A percentile compares a stretch with the other conserved stretches of the same genome.
phyloP scores from a whole-genome alignment of 2,329 filamentous ascomycete genomes.

The Westerdykella aurantiaca region DNA sequence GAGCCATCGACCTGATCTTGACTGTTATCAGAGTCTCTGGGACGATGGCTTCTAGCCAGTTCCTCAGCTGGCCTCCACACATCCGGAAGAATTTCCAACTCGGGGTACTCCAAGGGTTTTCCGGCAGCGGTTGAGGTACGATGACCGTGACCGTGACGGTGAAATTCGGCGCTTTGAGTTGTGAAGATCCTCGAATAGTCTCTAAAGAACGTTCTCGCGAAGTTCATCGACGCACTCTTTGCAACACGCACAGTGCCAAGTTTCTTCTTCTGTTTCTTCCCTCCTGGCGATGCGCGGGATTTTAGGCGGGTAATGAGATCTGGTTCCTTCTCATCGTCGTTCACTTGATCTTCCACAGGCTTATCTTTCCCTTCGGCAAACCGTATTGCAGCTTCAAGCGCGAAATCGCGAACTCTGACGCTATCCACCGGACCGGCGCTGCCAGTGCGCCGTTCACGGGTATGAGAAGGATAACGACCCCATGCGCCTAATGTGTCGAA shows the following conservation, averaged over 20 bases:
- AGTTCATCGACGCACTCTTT: conserved; percentile 47
- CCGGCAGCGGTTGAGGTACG: conserved; percentile 40
- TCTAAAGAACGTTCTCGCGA: conserved; percentile 37
- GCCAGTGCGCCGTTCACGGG: conserved; percentile 36
- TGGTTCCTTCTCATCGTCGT: conserved; percentile 17
- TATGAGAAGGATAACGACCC: conserved; percentile 45
- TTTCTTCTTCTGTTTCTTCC: conserved; percentile 48
- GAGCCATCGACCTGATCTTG: too few species aligned
- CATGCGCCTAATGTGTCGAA: conserved; percentile 35
- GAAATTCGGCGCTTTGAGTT: conserved; percentile 35
- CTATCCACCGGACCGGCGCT: conserved; percentile 37
- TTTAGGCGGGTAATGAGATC: conserved; percentile 20
- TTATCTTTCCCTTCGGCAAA: conserved; percentile 16
- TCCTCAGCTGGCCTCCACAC: conserved; percentile 18
- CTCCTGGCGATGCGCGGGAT: conserved; percentile 15
- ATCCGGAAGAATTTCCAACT: conserved; percentile 43
- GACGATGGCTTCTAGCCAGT: neutral
- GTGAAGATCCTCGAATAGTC: conserved; percentile 44
- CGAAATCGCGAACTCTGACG: conserved; percentile 42
- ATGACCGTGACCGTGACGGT: conserved; percentile 39
- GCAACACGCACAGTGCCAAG: conserved; percentile 60
- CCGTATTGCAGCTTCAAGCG: conserved; percentile 27
- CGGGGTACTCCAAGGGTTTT: conserved; percentile 42
- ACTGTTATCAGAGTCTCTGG: too few species aligned
- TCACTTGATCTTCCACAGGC: neutral